phyloP scores from a whole-genome alignment of 148 eudicot species.

The Diospyros lotus region DNA sequence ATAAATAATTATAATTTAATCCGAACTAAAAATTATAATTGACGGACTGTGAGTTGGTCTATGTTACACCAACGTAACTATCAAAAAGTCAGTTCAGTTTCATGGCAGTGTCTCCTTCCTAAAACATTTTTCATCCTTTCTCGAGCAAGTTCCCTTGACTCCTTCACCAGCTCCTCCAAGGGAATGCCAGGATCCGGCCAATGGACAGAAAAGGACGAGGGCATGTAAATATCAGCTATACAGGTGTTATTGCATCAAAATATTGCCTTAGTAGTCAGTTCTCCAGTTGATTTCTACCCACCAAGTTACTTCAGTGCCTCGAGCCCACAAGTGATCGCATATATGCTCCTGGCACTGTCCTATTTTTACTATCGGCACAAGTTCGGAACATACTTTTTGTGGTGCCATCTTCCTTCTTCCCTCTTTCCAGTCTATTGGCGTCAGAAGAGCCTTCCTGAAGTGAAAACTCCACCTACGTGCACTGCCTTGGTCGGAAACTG shows the following conservation, averaged over 20 bases:
- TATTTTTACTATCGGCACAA: neutral
- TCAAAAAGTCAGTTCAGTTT: too few species aligned
- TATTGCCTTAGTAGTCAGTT: neutral
- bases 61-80: too few species aligned
- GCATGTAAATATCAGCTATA: neutral
- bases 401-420: neutral
- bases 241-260: neutral
- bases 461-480: conserved; percentile 18
- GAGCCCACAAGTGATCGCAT: neutral
- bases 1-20: too few species aligned
- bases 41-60: too few species aligned
- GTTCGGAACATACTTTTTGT: neutral
- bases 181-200: neutral
- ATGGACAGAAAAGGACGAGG: too few species aligned
- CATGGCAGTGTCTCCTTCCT: too few species aligned
- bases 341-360: neutral
- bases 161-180: neutral
- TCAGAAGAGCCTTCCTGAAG: neutral
- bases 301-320: neutral
- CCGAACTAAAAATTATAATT: too few species aligned
- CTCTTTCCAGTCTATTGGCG: neutral
- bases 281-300: neutral
- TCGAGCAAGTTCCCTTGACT: too few species aligned
- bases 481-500: conserved; percentile 34
- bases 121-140: too few species aligned